These are phyloP conservation scores for Singerocomus inundabilis DNA, from an alignment of 1,284 basidiomycete genomes.

Conservation along the genomic window DNA sequence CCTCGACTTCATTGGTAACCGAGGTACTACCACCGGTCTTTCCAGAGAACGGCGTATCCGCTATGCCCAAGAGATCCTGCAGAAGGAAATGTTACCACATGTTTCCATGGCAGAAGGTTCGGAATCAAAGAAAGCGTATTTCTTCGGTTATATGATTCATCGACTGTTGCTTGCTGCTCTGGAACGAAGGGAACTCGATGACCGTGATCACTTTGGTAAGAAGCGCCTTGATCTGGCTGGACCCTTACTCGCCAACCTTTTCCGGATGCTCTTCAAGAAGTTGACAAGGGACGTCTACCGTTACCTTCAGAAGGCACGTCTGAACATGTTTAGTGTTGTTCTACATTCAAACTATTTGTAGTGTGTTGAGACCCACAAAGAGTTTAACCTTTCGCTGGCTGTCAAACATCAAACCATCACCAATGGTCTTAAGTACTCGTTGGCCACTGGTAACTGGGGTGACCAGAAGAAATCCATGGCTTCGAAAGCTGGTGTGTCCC, in stretches of 20 bases:
- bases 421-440: constrained; percentile 96
- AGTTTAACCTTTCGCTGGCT: constrained; percentile 90
- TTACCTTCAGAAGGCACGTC: constrained; percentile 87
- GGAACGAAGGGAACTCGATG: constrained; percentile 94
- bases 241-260: constrained; percentile 91
- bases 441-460: constrained; percentile 99
- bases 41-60: constrained; percentile 90
- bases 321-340: not conserved
- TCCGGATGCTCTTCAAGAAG: constrained; percentile 97
- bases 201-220: constrained; percentile 99
- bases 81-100: constrained; percentile 99
- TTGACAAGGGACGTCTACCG: constrained; percentile 97
- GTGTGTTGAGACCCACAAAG: constrained; percentile 97
- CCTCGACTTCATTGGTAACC: constrained; percentile 97
- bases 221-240: constrained; percentile 97
- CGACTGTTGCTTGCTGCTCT: constrained; percentile 90
- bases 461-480: constrained; percentile 99
- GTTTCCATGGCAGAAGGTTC: constrained; percentile 96
- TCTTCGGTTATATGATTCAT: constrained; percentile 99
- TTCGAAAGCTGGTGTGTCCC: constrained; percentile 97
- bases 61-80: constrained; percentile 96
- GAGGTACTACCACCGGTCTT: constrained; percentile 94
- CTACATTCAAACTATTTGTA: constrained; percentile 33
- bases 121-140: constrained; percentile 98
- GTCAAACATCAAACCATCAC: constrained; percentile 98